phyloP scores from a whole-genome alignment of 2,329 filamentous ascomycete species.

The Neocucurbitaria cava region DNA sequence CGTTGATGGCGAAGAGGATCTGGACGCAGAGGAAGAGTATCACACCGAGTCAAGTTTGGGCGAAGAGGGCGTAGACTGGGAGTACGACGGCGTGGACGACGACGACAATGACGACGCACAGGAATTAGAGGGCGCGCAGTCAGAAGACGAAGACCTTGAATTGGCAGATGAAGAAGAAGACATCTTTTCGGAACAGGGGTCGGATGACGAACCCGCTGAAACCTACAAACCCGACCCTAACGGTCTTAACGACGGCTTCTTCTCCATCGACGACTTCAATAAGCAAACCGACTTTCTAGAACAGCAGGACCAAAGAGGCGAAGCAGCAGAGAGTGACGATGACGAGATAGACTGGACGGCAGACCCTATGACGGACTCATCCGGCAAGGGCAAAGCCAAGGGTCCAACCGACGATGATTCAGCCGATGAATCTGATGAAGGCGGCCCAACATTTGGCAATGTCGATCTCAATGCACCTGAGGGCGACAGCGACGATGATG shows the following conservation, averaged over 20 bases:
- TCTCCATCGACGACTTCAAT: constrained; percentile 98
- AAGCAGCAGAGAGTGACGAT: constrained; percentile 75
- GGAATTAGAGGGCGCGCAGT: constrained; percentile 37
- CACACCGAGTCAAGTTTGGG: constrained; percentile 37
- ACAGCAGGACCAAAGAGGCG: constrained; percentile 79
- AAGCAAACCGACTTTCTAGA: constrained; percentile 90
- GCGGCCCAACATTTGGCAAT: constrained; percentile 83
- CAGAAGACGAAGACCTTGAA: constrained; percentile 38
- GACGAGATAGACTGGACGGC: constrained; percentile 88
- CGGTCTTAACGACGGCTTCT: constrained; percentile 96
- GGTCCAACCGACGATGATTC: constrained; percentile 51
- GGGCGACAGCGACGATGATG: constrained; percentile 71
- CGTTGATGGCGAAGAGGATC: constrained; percentile 43
- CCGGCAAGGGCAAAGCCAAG: constrained; percentile 37
- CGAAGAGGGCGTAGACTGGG: constrained; percentile 45
- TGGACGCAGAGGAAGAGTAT: constrained; percentile 39
- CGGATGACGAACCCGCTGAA: constrained; percentile 54
- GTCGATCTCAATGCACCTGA: constrained; percentile 76
- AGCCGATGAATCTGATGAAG: constrained; percentile 70
- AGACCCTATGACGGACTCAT: constrained; percentile 66
- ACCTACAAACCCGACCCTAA: constrained; percentile 75
- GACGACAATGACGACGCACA: constrained; percentile 38
- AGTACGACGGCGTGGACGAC: constrained; percentile 42
- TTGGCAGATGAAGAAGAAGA: constrained; percentile 43
- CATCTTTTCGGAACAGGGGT: constrained; percentile 52